Conservation (phyloP, 441 rosid genomes). For the Biscutella auriculata region DNA sequence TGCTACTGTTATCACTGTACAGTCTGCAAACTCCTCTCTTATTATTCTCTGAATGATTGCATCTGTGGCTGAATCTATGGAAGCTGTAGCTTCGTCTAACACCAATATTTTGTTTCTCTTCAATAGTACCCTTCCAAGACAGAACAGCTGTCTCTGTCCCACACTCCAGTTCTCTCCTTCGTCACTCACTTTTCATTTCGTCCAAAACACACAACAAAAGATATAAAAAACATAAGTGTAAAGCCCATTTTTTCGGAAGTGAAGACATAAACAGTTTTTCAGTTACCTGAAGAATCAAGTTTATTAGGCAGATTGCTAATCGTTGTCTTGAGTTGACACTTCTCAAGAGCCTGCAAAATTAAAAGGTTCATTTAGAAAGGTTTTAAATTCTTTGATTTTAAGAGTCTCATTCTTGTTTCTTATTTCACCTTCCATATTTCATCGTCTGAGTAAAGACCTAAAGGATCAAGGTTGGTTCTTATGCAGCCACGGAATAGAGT, state of each 20-base stretch:
- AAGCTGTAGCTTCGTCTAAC: slow-evolving; percentile 91
- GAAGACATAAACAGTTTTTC: background rate
- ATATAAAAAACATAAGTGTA: background rate
- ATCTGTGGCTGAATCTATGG: slow-evolving; percentile 75
- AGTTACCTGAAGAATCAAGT: slow-evolving; percentile 65
- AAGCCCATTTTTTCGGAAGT: background rate
- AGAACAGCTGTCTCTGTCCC: slow-evolving; percentile 81
- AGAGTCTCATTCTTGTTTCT: background rate
- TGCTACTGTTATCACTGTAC: slow-evolving; percentile 72
- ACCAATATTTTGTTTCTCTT: slow-evolving; percentile 67
- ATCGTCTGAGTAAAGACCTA: slow-evolving; percentile 55
- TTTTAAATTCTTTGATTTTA: background rate
- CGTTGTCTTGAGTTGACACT: slow-evolving; percentile 74
- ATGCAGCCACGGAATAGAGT: slow-evolving; percentile 70
- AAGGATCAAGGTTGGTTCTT: slow-evolving; percentile 70
- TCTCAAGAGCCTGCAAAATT: slow-evolving; percentile 55
- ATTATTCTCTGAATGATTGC: slow-evolving; percentile 60
- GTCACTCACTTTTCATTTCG: slow-evolving; percentile 46
- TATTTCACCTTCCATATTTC: slow-evolving; percentile 69
- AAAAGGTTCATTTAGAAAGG: background rate
- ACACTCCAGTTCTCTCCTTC: slow-evolving; percentile 92
- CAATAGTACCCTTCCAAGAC: slow-evolving; percentile 73
- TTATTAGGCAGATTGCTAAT: slow-evolving; percentile 53
- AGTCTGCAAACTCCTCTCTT: slow-evolving; percentile 52
- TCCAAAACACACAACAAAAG: background rate